phyloP scores from a whole-genome alignment of 352 stramenopile species.

The Globisporangium echinulatum region DNA sequence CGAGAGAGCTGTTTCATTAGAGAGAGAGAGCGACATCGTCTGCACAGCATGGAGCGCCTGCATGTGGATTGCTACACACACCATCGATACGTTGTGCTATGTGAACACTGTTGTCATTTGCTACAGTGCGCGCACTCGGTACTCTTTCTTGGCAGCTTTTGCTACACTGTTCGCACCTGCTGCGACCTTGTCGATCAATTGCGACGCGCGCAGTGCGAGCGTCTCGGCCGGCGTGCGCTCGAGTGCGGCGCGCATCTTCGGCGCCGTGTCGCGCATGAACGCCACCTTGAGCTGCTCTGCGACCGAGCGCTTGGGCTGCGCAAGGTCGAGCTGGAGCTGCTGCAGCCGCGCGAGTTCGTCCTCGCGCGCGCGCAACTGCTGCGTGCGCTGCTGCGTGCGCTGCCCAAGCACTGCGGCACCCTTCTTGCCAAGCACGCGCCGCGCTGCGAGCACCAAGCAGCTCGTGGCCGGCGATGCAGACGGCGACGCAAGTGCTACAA shows the following conservation, averaged over 20 bases:
- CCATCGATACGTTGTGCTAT: too few relatives aligned
- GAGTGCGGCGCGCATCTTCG: slow-evolving; percentile 42
- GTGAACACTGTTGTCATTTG: too few relatives aligned
- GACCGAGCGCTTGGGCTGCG: slow-evolving; percentile 29
- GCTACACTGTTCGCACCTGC: slow-evolving; percentile 25
- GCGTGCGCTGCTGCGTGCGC: slow-evolving; percentile 30
- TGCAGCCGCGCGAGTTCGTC: slow-evolving; percentile 37
- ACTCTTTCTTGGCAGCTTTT: slow-evolving; percentile 56
- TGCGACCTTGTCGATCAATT: slow-evolving; percentile 37
- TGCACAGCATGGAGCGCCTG: neutral
- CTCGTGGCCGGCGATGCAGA: neutral
- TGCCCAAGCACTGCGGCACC: slow-evolving; percentile 30
- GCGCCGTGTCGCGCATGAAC: slow-evolving; percentile 42
- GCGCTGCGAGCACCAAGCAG: slow-evolving; percentile 22
- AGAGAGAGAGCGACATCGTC: neutral
- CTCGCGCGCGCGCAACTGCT: slow-evolving; percentile 46
- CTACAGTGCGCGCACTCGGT: slow-evolving; percentile 52
- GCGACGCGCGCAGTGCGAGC: slow-evolving; percentile 29
- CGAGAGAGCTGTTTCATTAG: slow-evolving; percentile 16
- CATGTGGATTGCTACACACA: neutral
- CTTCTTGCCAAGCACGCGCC: slow-evolving; percentile 45
- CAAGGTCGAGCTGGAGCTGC: slow-evolving; percentile 31
- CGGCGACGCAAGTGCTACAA: slow-evolving; percentile 16
- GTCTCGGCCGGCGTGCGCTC: slow-evolving; percentile 52
- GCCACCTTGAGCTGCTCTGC: slow-evolving; percentile 40